Evolutionary conservation across 768 basidiomycete genomes (phyloP).

Genomic region (Lyophyllum decastes): DNA sequence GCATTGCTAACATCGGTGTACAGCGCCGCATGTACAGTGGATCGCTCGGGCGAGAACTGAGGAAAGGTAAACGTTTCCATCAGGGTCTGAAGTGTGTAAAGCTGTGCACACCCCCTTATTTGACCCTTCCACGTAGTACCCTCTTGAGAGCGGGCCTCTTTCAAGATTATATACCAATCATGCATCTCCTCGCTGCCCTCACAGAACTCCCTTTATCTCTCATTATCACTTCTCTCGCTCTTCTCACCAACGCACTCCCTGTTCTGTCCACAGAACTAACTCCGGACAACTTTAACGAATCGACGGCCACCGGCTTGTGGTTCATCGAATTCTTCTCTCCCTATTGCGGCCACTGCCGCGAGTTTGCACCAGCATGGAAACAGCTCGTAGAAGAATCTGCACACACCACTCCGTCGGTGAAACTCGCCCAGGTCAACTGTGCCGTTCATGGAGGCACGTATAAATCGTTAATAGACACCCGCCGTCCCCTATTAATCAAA

Average conservation of each 20-base stretch:
- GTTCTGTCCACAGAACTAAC: conserved; percentile 45
- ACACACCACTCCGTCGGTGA: conserved; percentile 51
- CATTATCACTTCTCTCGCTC: conserved; percentile 28
- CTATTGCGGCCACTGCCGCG: conserved; percentile 76
- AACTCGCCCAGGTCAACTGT: conserved; percentile 83
- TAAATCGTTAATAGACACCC: not conserved
- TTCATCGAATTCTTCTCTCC: conserved; percentile 90
- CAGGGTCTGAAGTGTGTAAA: conserved; percentile 7
- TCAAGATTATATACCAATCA: conserved; percentile 6
- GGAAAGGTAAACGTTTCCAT: conserved; percentile 63
- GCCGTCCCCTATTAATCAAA: not conserved
- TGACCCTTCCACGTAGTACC: not conserved
- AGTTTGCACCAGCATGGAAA: conserved; percentile 84
- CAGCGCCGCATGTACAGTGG: conserved; percentile 60
- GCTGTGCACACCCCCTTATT: conserved; percentile 3
- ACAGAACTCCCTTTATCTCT: conserved; percentile 27
- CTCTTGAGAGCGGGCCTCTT: conserved; percentile 17
- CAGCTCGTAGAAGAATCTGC: conserved; percentile 56
- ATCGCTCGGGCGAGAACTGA: conserved; percentile 44
- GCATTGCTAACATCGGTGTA: conserved; percentile 71
- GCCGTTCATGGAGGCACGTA: conserved; percentile 71
- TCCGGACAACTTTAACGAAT: conserved; percentile 57
- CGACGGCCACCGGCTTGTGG: conserved; percentile 63
- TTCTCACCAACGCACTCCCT: conserved; percentile 34
- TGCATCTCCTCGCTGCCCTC: conserved; percentile 15